Conservation (phyloP, 2,329 filamentous ascomycete species). For the Myriosclerotinia curreyana region DNA sequence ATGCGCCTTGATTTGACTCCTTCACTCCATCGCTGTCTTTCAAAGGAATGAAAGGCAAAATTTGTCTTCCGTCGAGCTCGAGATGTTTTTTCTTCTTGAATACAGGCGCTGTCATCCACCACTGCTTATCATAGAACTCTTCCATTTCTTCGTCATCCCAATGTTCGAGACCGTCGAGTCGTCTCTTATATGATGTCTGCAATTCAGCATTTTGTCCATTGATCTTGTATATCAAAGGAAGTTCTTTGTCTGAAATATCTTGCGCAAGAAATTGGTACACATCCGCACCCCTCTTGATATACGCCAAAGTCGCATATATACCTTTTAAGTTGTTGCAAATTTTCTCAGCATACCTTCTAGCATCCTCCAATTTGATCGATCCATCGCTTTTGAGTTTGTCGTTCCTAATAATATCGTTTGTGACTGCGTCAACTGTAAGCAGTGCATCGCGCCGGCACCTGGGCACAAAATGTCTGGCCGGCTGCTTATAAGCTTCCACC, state of each 20-base stretch:
- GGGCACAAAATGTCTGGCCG: conserved; percentile 24
- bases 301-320: conserved; percentile 28
- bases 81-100: conserved; percentile 24
- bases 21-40: not conserved
- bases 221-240: conserved; percentile 24
- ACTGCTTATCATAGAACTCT: conserved; percentile 27
- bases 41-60: conserved; percentile 28
- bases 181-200: not conserved
- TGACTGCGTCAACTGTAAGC: conserved; percentile 20
- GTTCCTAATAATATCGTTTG: conserved; percentile 22
- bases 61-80: conserved; percentile 21
- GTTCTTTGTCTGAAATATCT: conserved; percentile 23
- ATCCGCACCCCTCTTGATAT: conserved; percentile 22
- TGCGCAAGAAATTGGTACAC: conserved; percentile 24
- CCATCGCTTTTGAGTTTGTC: not conserved
- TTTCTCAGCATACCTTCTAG: conserved; percentile 4
- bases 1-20: conserved; percentile 27
- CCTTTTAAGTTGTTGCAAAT: conserved; percentile 8
- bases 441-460: conserved; percentile 21
- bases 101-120: conserved; percentile 28
- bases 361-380: conserved; percentile 3
- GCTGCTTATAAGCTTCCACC: not conserved
- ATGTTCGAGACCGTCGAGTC: conserved; percentile 19
- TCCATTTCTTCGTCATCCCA: conserved; percentile 25
- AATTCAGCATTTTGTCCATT: not conserved